Base-by-base conservation (phyloP, 1,284 basidiomycete species). In the Vanrija sp. region DNA sequence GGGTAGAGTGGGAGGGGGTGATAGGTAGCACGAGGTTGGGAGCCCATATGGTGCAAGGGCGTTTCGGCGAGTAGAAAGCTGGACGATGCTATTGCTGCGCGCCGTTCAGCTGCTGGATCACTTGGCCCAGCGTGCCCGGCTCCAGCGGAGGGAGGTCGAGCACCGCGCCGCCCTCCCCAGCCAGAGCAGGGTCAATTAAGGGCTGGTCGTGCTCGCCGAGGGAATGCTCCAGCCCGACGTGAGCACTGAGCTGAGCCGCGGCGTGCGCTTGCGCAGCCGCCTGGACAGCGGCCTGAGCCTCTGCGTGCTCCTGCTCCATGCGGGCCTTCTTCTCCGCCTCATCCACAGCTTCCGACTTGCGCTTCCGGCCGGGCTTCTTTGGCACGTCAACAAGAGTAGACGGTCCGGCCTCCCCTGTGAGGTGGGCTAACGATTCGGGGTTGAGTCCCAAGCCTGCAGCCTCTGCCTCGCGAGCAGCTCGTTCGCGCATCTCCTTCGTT, bases 401-500 rank as follows among this genome's bases (percentile, higher is more conserved):
- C 1, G 55, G 52, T 0, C 51, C 56, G 0, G 54, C 43, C 25
- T 50, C 56, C 16, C 46, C 52, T 6, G 54, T 40, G 7, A 58
- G 46, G 34, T 58, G 55, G 10, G 59, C 59, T 3, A 57, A 42
- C n/a, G 46, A 34, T 29, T 57, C 55, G 12, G 51, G 51, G 23
- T 45, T 44, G 10, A 60, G 29, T 15, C 55, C 59, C 8, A 72
- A 34, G 1, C 65, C 66, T 1, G 66, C 67, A 3, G 64, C 67
- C n/a, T 65, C 58, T 5, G 67, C 67, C 51, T 75, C 69, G 38
- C 68, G 59, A 1, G 64, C 66, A 2, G 72, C 67, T 28, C 68
- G 63, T 40, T 72, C 68, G 18, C 73, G 66, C 60, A 72, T 63
- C 52, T 72, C 72, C 64, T 78, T 78, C 43, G 77, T 78, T 25